Percentiles rank a stretch among this genome's conserved stretches.
These are phyloP conservation scores for Scheffersomyces lignicola DNA, from an alignment of 1,139 yeast genomes.

Conservation along the genomic window DNA sequence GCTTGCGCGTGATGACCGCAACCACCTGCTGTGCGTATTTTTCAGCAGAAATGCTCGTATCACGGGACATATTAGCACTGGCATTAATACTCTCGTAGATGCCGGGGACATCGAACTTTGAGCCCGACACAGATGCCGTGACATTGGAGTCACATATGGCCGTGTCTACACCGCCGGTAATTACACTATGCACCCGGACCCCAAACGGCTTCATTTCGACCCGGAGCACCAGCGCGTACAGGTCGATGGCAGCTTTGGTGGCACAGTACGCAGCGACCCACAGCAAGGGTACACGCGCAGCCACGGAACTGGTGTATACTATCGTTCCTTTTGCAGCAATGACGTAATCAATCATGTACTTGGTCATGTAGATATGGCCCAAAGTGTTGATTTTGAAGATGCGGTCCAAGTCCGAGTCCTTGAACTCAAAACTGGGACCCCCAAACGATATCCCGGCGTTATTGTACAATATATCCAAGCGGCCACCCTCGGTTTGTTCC, in stretches of 20 bases:
- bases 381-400: slow-evolving; percentile 35
- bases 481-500: slow-evolving; percentile 27
- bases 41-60: slow-evolving; percentile 23
- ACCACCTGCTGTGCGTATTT: slow-evolving; percentile 34
- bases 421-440: slow-evolving; percentile 35
- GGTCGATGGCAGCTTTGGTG: slow-evolving; percentile 68
- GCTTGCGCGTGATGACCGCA: slow-evolving; percentile 17
- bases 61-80: slow-evolving; percentile 28
- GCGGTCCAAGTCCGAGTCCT: slow-evolving; percentile 22
- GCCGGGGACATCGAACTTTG: slow-evolving; percentile 31
- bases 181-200: slow-evolving; percentile 35
- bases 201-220: slow-evolving; percentile 54
- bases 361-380: slow-evolving; percentile 40
- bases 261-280: slow-evolving; percentile 36
- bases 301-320: slow-evolving; percentile 39
- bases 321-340: slow-evolving; percentile 37
- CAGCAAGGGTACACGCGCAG: slow-evolving; percentile 34
- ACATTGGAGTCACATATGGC: slow-evolving; percentile 26
- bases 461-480: slow-evolving; percentile 32
- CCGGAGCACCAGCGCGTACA: slow-evolving; percentile 61
- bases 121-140: slow-evolving; percentile 12
- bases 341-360: slow-evolving; percentile 29
- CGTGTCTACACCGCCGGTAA: slow-evolving; percentile 45
- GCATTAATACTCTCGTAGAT: slow-evolving; percentile 25
- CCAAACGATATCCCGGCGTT: slow-evolving; percentile 34